Evolutionary conservation across 768 basidiomycete genomes (phyloP).

Genomic region (Termitomyces sp.): DNA sequence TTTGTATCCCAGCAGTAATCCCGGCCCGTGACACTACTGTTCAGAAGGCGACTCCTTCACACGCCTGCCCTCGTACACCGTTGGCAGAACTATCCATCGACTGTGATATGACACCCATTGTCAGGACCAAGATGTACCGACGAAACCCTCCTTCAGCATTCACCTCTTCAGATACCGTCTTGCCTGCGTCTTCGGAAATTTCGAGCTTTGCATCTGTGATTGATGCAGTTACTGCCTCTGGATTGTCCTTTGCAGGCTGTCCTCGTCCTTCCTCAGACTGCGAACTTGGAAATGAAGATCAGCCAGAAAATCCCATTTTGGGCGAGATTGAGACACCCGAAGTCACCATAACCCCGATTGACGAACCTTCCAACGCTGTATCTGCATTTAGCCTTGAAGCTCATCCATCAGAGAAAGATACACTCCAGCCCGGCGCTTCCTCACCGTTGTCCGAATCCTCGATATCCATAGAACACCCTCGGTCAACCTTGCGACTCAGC

Average conservation of each 20-base stretch:
- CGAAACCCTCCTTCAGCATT: constrained; percentile 18
- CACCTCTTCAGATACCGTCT: constrained; percentile 9
- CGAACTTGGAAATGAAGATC: neutral
- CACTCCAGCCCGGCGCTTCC: constrained; percentile 18
- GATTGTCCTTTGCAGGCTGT: constrained; percentile 14
- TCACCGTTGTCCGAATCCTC: constrained; percentile 12
- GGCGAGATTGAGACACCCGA: constrained; percentile 2
- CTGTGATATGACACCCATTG: constrained; percentile 28
- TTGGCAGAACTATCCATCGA: constrained; percentile 29
- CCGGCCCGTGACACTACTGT: constrained; percentile 12
- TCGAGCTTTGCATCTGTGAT: constrained; percentile 12
- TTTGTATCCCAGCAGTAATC: constrained; percentile 27
- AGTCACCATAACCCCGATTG: constrained; percentile 8
- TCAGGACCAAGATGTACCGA: constrained; percentile 26
- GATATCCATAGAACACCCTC: constrained; percentile 19
- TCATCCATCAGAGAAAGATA: constrained; percentile 19
- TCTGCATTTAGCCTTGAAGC: constrained; percentile 20
- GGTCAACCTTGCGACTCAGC: constrained; percentile 21
- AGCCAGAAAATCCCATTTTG: neutral
- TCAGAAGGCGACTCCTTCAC: constrained; percentile 13
- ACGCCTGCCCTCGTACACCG: constrained; percentile 29
- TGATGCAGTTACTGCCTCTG: constrained; percentile 16
- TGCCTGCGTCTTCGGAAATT: constrained; percentile 6
- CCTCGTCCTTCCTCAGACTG: neutral
- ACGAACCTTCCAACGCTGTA: constrained; percentile 18